Conservation (phyloP, 768 basidiomycete species). For the Naganishia randhawae region DNA sequence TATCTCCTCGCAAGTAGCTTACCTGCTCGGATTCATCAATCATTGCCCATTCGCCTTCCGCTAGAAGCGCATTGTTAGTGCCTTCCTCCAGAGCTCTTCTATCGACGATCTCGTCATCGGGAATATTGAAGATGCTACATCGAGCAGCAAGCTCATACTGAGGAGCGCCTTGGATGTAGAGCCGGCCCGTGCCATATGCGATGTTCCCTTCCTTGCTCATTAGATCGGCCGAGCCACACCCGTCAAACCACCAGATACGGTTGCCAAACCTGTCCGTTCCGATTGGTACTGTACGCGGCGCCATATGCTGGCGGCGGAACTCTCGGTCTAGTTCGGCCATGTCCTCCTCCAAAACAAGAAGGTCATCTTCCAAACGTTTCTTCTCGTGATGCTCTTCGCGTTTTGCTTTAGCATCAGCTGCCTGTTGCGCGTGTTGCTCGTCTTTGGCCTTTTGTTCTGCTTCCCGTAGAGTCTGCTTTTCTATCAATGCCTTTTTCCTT, state of each 20-base stretch:
- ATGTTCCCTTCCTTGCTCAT: constrained; percentile 72
- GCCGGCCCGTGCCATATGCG: constrained; percentile 78
- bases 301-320: constrained; percentile 81
- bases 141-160: constrained; percentile 65
- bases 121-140: constrained; percentile 51
- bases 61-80: constrained; percentile 64
- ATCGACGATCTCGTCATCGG: constrained; percentile 59
- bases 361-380: constrained; percentile 14
- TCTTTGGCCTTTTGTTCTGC: constrained; percentile 36
- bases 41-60: constrained; percentile 80
- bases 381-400: constrained; percentile 22
- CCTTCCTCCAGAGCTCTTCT: constrained; percentile 76
- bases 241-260: constrained; percentile 98
- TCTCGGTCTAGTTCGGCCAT: constrained; percentile 87
- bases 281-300: constrained; percentile 78
- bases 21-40: constrained; percentile 87
- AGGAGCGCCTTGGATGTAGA: constrained; percentile 90
- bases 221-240: constrained; percentile 78
- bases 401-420: constrained; percentile 26
- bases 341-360: constrained; percentile 37
- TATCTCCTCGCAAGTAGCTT: constrained; percentile 31
- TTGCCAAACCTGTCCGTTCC: constrained; percentile 93
- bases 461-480: constrained; percentile 27
- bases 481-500: constrained; percentile 16
- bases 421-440: constrained; percentile 23